Evolutionary conservation across 306 rosid genomes (phyloP).

Genomic region (Glycyrrhiza uralensis): DNA sequence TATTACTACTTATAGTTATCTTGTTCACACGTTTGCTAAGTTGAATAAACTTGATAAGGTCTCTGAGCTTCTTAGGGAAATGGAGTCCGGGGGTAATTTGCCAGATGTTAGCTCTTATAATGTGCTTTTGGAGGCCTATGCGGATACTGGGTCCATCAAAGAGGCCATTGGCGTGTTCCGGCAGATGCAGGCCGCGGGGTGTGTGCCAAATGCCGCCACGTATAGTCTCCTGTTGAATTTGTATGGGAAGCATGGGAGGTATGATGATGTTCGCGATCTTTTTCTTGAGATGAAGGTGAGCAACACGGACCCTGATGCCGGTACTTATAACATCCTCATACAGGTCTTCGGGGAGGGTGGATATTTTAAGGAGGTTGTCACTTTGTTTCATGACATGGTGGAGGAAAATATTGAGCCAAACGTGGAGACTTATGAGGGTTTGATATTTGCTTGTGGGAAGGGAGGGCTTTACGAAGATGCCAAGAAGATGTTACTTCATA

Average conservation of each 20-base stretch:
- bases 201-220: slow-evolving; percentile 69
- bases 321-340: slow-evolving; percentile 86
- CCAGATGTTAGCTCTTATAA: slow-evolving; percentile 87
- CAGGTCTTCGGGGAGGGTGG: slow-evolving; percentile 99
- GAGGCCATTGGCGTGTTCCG: slow-evolving; percentile 80
- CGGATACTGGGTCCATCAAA: slow-evolving; percentile 57
- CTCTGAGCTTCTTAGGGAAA: slow-evolving; percentile 75
- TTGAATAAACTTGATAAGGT: slow-evolving; percentile 71
- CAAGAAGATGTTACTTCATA: slow-evolving; percentile 67
- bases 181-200: slow-evolving; percentile 96
- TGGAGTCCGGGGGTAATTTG: slow-evolving; percentile 84
- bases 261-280: slow-evolving; percentile 89
- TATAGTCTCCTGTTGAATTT: slow-evolving; percentile 78
- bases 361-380: slow-evolving; percentile 90
- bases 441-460: slow-evolving; percentile 90
- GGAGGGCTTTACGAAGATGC: slow-evolving; percentile 91
- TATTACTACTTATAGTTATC: slow-evolving; percentile 61
- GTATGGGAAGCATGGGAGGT: slow-evolving; percentile 79
- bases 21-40: slow-evolving; percentile 82
- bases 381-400: slow-evolving; percentile 94
- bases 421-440: slow-evolving; percentile 88
- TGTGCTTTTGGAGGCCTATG: slow-evolving; percentile 77
- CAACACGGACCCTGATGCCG: slow-evolving; percentile 78
- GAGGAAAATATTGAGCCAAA: slow-evolving; percentile 91
- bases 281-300: slow-evolving; percentile 96